Evolutionary conservation across 192 early-diverging fungal genomes (phyloP), one percentile per base, ranked within the genome.

Genomic region (Rhizophagus clarus): DNA sequence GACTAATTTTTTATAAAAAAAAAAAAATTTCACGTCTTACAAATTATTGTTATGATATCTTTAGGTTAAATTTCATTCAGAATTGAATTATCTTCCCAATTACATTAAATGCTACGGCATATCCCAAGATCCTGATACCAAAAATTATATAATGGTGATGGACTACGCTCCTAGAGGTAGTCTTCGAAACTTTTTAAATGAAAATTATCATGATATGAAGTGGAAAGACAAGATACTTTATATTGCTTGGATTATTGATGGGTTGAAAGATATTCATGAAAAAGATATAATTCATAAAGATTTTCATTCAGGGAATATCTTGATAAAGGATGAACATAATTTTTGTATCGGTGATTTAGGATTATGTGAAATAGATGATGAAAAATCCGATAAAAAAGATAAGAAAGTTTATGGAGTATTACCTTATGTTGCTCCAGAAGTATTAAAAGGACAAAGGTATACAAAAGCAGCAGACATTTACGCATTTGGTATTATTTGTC

Each of bases 81-180:
- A 49, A 49, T 49, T 49, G 15, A 49, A 49, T 49, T 11, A 15
- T 49, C 47, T 15, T 49, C 47, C 47, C 15, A 49, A 49, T 49
- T 15, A 15, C 15, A 67, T 67, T 8, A 26, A n/a, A 66, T 66
- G 63, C 26, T 66, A 66, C 17, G 63, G 63, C 1, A n/a, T 66
- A 12, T 22, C 63, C 29, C 63, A 66, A n/a, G 22, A 66, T 24
- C 63, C 63, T 20, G 14, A n/a, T 24, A 66, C 63, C 2, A 66
- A 66, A 31, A n/a, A 66, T 66, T 66, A 66, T 66, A 31, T 66
- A 31, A 66, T 66, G 29, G 22, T 31, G 26, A 66, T 66, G 63
- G 26, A 66, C 2, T 66, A 26, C 3, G 29, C 29, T 24, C 2
- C 10, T 15, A 31, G 14, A 1, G 63, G 63, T 31, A 66, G 29